Base-by-base conservation (phyloP, 495 filamentous ascomycete species). In the Penicillium parvum region DNA sequence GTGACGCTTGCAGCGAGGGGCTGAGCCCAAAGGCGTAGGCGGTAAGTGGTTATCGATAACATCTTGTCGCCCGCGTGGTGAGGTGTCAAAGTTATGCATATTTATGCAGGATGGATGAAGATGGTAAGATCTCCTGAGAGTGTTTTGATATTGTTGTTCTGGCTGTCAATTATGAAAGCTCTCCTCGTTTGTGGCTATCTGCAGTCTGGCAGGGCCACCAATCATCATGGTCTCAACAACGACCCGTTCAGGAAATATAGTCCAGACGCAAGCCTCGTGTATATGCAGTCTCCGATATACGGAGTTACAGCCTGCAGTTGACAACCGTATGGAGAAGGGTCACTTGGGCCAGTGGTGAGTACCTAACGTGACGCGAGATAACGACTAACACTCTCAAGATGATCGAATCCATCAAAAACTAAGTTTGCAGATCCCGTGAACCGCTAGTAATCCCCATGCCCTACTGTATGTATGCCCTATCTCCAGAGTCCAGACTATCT, bases 1-100 rank as follows among this genome's bases (percentile, higher is more conserved):
- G 40, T 54, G 50, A 54, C 57, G 57, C 46, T 54, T 60, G 50
- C 57, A 45, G 50, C 49, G 56, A 53, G 57, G 57, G 57, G 53
- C 35, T 44, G 30, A 23, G 19, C 5, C 52, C 21, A 8, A 48
- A 42, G 25, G 7, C 28, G 52, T 20, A 49, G 57, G 53, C 56
- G 56, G 56, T 57, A 34, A 43, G 23, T 5, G 15, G 30, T 60
- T 60, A 60, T 60, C 57, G 53, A 57, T 57, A 60, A 11, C 9
- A 19, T 12, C 16, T 30, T 32, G 18, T 12, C 19, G 16, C 18
- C 32, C 32, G 32, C 16, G 10, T 1, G 7, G 12, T 15, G 1
- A 30, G 28, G 28, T 30, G 28, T 30, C 12, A 11, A 30, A 5
- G 4, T 15, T 16, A n/a, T n/a, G n/a, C n/a, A n/a, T 15, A 7